Percentiles rank a stretch among this genome's conserved stretches.
Conservation (phyloP, 192 early-diverging fungal species). For the Podila epicladia region DNA sequence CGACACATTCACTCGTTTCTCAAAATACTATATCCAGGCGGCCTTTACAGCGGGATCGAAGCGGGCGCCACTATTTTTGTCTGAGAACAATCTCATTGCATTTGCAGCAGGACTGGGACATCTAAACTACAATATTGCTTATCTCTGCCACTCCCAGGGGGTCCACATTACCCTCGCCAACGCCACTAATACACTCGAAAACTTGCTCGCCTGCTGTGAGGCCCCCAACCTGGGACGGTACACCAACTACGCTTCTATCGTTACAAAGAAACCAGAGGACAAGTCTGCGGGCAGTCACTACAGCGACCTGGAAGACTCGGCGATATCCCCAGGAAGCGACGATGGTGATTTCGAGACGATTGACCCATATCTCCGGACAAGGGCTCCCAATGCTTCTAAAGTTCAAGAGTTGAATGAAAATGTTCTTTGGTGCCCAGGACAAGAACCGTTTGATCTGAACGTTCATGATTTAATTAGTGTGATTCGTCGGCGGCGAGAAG, state of each 20-base stretch:
- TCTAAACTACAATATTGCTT: slow-evolving; percentile 68
- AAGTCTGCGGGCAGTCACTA: background rate
- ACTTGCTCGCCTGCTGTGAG: slow-evolving; percentile 56
- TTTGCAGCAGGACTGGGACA: slow-evolving; percentile 60
- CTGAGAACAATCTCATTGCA: slow-evolving; percentile 46
- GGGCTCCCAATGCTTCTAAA: background rate
- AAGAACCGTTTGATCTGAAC: slow-evolving; percentile 41
- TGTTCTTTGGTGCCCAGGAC: slow-evolving; percentile 35
- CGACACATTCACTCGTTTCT: slow-evolving; percentile 21
- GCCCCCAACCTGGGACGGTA: slow-evolving; percentile 61
- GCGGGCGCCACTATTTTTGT: slow-evolving; percentile 55
- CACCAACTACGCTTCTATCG: slow-evolving; percentile 38
- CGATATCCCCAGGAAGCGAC: slow-evolving; percentile 18
- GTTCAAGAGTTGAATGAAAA: slow-evolving; percentile 2
- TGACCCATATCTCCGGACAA: background rate
- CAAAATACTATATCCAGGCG: slow-evolving; percentile 33
- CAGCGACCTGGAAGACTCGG: slow-evolving; percentile 1
- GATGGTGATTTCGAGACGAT: slow-evolving; percentile 36
- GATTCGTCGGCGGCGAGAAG: slow-evolving; percentile 36
- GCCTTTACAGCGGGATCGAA: slow-evolving; percentile 35
- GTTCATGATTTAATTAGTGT: slow-evolving; percentile 20
- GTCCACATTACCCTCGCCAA: slow-evolving; percentile 56
- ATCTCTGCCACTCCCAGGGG: slow-evolving; percentile 66
- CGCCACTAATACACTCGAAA: slow-evolving; percentile 60
- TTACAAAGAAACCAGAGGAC: slow-evolving; percentile 7